Evolutionary conservation across 2,329 filamentous ascomycete genomes (phyloP), one percentile per base, ranked within the genome.

Genomic region (Rutstroemia sp.): DNA sequence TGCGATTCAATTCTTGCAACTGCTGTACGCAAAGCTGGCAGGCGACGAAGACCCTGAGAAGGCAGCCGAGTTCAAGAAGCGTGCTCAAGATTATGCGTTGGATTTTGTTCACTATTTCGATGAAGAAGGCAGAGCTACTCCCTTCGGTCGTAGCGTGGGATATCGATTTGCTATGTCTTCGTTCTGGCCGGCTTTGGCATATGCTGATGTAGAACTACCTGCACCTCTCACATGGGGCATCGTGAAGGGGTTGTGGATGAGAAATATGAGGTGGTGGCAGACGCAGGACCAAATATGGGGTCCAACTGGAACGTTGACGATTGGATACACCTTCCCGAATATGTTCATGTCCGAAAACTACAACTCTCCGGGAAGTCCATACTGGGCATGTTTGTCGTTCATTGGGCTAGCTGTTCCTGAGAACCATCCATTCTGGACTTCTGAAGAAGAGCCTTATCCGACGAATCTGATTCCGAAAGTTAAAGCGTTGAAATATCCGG

Each of bases 121-220:
- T 64, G 77, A 82, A 8, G 79, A 88, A 68, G 88, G 84, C 5
- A 78, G 86, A 23, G 79, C 86, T 1, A 87, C 90, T 52, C 88
- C 88, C 0, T 92, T 90, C 62, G 88, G 88, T 3, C 80, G 88
- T 49, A 89, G 85, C 52, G 79, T 92, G 50, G 88, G 86, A 6
- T 92, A 92, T 69, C 81, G 88, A n/a, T 92, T 90, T 69, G 88
- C 87, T 49, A 91, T 91, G 83, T 84, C 86, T n/a, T 87, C 83
- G 0, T 92, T 92, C 72, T 92, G 88, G 88, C 85, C 86, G 12
- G 85, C 87, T 0, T 72, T 91, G 27, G 88, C 86, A 1, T 90
- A 90, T 65, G 87, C 87, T 4, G 84, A 84, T 62, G 83, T 90
- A 51, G 85, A 90, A 53, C 77, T 90, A 5, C 87, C 87, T 0